A percentile compares a stretch with the other conserved stretches of the same genome.
Conservation (phyloP, 2,329 filamentous ascomycete genomes). For the Fusarium devonianum region DNA sequence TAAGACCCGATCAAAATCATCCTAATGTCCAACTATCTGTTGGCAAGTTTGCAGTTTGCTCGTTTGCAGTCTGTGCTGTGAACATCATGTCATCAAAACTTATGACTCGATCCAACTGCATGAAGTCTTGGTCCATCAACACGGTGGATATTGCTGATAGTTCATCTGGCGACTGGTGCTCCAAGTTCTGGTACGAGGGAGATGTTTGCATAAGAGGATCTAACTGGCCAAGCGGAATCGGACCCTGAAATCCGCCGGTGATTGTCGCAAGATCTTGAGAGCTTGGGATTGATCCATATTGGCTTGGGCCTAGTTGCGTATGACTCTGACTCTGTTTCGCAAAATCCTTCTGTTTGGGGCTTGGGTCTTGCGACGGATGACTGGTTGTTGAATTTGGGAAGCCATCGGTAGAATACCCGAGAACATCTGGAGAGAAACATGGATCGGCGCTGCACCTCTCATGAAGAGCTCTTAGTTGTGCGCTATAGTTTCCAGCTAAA, state of each 20-base stretch:
- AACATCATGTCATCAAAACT: conserved; percentile 49
- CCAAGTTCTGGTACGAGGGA: conserved; percentile 1
- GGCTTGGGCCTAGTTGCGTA: accelerated
- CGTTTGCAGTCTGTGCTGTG: conserved; percentile 29
- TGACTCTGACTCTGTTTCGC: accelerated
- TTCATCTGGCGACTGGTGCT: conserved; percentile 34
- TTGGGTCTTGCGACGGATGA: no score
- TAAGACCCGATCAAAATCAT: neutral
- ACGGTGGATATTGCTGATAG: conserved; percentile 44
- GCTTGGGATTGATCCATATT: neutral
- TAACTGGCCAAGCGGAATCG: neutral
- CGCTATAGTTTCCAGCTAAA: conserved; percentile 14
- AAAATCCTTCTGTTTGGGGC: neutral
- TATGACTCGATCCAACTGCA: conserved; percentile 46
- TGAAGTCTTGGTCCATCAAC: conserved; percentile 44
- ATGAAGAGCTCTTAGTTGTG: conserved; percentile 14
- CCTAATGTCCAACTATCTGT: conserved; percentile 17
- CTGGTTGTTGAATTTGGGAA: neutral
- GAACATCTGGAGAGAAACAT: conserved; percentile 12
- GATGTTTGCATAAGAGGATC: conserved; percentile 19
- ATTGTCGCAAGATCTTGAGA: neutral
- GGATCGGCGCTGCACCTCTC: conserved; percentile 9
- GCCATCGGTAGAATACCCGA: conserved; percentile 26
- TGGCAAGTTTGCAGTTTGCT: conserved; percentile 8
- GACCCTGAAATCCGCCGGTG: neutral